Evolutionary conservation across 2,329 filamentous ascomycete genomes (phyloP).

Genomic region (Phyllosticta ampelicida): DNA sequence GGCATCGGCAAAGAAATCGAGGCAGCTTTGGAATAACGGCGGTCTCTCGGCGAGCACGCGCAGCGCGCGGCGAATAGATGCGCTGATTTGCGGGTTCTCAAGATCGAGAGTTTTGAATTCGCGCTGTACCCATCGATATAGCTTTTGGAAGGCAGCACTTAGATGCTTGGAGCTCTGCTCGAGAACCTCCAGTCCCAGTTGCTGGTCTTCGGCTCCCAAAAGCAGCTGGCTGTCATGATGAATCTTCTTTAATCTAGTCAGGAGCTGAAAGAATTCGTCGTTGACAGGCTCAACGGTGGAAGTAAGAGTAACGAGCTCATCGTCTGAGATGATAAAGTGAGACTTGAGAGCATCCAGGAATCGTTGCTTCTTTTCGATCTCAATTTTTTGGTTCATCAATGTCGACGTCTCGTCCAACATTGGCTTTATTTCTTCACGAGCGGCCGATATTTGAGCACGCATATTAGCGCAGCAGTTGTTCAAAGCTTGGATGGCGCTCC

Average conservation of each 20-base stretch:
- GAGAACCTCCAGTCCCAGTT: slow-evolving; percentile 79
- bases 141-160: slow-evolving; percentile 84
- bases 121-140: slow-evolving; percentile 89
- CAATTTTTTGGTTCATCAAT: slow-evolving; percentile 60
- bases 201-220: slow-evolving; percentile 81
- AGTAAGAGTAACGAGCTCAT: slow-evolving; percentile 65
- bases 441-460: slow-evolving; percentile 63
- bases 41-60: slow-evolving; percentile 83
- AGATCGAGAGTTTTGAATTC: slow-evolving; percentile 88
- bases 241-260: slow-evolving; percentile 75
- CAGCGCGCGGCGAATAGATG: slow-evolving; percentile 71
- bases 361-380: slow-evolving; percentile 69
- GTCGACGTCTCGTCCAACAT: slow-evolving; percentile 66
- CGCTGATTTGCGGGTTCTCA: slow-evolving; percentile 86
- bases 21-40: slow-evolving; percentile 80
- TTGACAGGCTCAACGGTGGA: slow-evolving; percentile 73
- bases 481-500: slow-evolving; percentile 62
- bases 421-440: slow-evolving; percentile 61
- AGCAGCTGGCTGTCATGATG: slow-evolving; percentile 81
- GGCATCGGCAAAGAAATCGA: slow-evolving; percentile 87
- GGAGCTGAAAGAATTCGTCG: slow-evolving; percentile 68
- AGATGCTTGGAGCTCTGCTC: slow-evolving; percentile 80
- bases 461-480: slow-evolving; percentile 74
- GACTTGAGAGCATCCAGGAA: slow-evolving; percentile 65
- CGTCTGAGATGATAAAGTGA: slow-evolving; percentile 76